Percentiles rank a stretch among this genome's conserved stretches.
Evolutionary conservation across 2,329 filamentous ascomycete genomes (phyloP).

Genomic region (Davidsoniella eucalypti): DNA sequence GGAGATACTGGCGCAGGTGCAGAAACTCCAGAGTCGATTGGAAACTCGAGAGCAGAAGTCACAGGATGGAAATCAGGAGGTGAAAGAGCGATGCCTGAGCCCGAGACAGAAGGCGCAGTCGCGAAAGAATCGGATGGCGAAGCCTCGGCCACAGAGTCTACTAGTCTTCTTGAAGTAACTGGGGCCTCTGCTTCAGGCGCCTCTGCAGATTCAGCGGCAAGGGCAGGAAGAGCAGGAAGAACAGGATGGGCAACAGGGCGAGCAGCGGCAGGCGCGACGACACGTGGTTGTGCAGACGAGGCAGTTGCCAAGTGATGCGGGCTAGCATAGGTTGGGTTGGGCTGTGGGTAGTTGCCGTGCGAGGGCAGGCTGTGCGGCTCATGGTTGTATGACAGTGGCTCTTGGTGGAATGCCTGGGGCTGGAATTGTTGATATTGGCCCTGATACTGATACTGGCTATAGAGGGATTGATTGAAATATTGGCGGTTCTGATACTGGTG

Average conservation of each 20-base stretch:
- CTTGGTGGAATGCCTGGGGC: background rate
- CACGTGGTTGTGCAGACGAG: background rate
- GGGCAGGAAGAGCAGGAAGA: background rate
- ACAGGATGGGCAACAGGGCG: background rate
- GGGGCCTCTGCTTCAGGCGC: too few species aligned
- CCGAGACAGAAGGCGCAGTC: too few species aligned
- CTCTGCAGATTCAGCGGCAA: too few species aligned
- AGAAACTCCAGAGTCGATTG: too few species aligned
- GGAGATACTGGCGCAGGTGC: too few species aligned
- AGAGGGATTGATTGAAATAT: too few species aligned
- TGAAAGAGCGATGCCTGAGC: too few species aligned
- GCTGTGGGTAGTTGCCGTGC: background rate
- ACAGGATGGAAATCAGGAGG: too few species aligned
- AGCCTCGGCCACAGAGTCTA: too few species aligned
- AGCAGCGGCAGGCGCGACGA: background rate
- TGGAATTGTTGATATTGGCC: background rate
- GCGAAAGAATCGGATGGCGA: too few species aligned
- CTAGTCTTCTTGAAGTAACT: too few species aligned
- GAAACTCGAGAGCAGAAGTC: too few species aligned
- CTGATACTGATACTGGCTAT: background rate
- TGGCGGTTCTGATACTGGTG: background rate
- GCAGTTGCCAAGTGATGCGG: slow-evolving; percentile 3
- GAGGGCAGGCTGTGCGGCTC: slow-evolving; percentile 1
- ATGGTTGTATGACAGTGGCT: background rate
- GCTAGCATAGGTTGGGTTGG: background rate